Evolutionary conservation across 306 rosid species (phyloP).

Genomic region (Lathyrus tuberosus): DNA sequence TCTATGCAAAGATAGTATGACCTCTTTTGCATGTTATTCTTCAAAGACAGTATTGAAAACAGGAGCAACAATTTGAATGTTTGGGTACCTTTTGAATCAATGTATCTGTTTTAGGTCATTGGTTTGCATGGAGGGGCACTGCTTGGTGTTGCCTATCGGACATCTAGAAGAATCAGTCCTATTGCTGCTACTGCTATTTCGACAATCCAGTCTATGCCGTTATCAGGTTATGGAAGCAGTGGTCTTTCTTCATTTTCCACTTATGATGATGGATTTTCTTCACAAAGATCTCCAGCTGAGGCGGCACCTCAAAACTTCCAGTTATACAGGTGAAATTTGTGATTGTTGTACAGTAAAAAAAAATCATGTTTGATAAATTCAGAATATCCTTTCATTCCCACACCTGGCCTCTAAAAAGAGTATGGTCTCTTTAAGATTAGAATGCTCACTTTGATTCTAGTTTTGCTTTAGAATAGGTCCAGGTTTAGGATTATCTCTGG

Average conservation of each 20-base stretch:
- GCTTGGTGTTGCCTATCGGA: conserved; percentile 95
- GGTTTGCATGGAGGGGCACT: conserved; percentile 99
- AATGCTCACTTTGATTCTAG: conserved; percentile 16
- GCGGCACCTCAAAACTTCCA: conserved; percentile 91
- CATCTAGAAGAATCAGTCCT: conserved; percentile 92
- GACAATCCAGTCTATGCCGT: conserved; percentile 95
- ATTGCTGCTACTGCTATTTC: conserved; percentile 97
- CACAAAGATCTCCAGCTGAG: conserved; percentile 71
- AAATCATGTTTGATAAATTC: not conserved
- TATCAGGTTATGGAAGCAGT: conserved; percentile 87
- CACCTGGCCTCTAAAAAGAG: conserved; percentile 10
- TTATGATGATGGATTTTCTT: conserved; percentile 82
- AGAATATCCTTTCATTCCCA: conserved; percentile 25
- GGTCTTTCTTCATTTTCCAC: conserved; percentile 93
- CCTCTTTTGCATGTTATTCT: conserved; percentile 35
- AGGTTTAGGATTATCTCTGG: conserved; percentile 1
- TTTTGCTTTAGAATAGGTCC: not conserved
- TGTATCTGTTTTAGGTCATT: conserved; percentile 65
- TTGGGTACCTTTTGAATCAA: conserved; percentile 35
- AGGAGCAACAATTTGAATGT: conserved; percentile 23
- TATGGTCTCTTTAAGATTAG: conserved; percentile 14
- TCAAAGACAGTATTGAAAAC: conserved; percentile 23
- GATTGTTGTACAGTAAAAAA: conserved; percentile 1
- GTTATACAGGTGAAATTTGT: conserved; percentile 71
- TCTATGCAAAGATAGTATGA: conserved; percentile 21